A percentile compares a stretch with the other conserved stretches of the same genome.
phyloP scores from a whole-genome alignment of 352 stramenopile genomes.

The Globisporangium polare region DNA sequence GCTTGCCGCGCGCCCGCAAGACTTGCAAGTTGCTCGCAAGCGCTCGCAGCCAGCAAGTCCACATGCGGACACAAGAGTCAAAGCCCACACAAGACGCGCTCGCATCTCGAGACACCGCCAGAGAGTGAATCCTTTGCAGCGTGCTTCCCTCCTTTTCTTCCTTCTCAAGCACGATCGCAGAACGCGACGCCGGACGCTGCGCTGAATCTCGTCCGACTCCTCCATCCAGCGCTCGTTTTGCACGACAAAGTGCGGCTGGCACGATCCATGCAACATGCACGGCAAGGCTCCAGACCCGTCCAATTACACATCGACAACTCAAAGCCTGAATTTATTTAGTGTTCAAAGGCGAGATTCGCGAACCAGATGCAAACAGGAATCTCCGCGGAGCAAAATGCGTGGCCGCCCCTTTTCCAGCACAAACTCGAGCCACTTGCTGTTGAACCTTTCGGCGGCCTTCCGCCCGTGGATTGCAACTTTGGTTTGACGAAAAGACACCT shows the following conservation, averaged over 20 bases:
- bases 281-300: too few relatives aligned
- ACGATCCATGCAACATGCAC: too few relatives aligned
- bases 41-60: too few relatives aligned
- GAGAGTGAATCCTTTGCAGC: background rate
- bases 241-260: background rate
- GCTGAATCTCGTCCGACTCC: background rate
- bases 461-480: background rate
- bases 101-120: background rate
- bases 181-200: background rate
- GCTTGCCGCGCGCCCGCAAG: too few relatives aligned
- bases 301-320: background rate
- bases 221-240: too few relatives aligned
- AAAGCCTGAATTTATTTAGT: background rate
- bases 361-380: slow-evolving; percentile 2
- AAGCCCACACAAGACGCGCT: background rate
- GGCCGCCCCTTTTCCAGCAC: background rate
- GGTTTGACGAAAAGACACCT: background rate
- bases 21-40: too few relatives aligned
- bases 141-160: background rate
- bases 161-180: background rate
- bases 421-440: background rate
- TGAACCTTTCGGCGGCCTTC: background rate
- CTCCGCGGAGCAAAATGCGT: background rate
- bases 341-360: background rate
- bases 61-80: background rate